Percentiles rank a stretch among this genome's conserved stretches.
Conservation (phyloP, 495 filamentous ascomycete species). For the Astrothelium subdiscretum region DNA sequence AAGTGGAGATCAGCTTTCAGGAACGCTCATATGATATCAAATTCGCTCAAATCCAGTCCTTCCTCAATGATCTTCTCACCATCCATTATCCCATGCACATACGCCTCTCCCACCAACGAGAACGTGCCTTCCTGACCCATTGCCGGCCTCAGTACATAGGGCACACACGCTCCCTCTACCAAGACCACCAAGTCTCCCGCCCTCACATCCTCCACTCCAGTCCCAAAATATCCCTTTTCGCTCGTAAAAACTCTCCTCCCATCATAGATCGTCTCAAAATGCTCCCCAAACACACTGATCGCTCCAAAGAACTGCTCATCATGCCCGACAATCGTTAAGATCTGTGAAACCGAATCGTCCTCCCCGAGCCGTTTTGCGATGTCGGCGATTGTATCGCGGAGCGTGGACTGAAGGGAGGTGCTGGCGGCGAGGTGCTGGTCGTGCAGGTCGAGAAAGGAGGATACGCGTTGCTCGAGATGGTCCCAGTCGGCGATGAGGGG, state of each 20-base stretch:
- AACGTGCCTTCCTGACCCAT: background rate
- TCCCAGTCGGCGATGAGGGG: background rate
- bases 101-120: background rate
- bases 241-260: background rate
- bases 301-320: background rate
- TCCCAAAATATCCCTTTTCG: background rate
- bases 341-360: background rate
- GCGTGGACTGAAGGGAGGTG: background rate
- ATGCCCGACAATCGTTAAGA: background rate
- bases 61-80: background rate
- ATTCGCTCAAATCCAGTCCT: background rate
- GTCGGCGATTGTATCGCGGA: background rate
- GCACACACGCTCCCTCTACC: background rate
- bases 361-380: background rate
- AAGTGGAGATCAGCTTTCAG: background rate
- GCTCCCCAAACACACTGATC: background rate
- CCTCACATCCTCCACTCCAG: background rate
- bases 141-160: background rate
- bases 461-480: background rate
- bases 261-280: background rate
- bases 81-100: constrained; percentile 2
- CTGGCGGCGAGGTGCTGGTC: background rate
- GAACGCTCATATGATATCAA: background rate
- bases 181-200: background rate
- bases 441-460: background rate